phyloP scores from a whole-genome alignment of 441 rosid species.

The Croton setiger region DNA sequence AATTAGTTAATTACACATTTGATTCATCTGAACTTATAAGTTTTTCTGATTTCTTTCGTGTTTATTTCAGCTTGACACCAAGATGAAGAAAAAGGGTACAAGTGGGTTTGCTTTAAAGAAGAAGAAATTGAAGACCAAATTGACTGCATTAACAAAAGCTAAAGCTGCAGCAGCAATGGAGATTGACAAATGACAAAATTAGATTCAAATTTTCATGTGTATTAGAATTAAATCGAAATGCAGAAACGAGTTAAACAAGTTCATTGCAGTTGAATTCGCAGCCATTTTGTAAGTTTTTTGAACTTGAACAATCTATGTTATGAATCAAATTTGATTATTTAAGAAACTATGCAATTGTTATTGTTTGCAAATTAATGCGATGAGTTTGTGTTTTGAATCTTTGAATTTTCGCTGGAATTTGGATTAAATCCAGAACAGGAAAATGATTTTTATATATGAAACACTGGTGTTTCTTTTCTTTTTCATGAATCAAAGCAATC shows the following conservation, averaged over 20 bases:
- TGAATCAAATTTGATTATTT: background rate
- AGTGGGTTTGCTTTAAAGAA: conserved; percentile 82
- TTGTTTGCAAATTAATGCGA: too few relatives aligned
- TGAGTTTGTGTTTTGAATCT: too few relatives aligned
- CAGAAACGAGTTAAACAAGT: background rate
- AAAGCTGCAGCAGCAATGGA: conserved; percentile 95
- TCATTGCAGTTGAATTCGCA: conserved; percentile 19
- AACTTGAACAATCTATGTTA: background rate
- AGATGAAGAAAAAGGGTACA: conserved; percentile 55
- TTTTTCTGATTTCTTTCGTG: background rate
- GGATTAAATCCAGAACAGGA: too few relatives aligned
- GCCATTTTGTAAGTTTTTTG: conserved; percentile 1
- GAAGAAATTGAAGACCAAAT: conserved; percentile 78
- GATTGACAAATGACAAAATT: conserved; percentile 42
- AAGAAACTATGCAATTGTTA: background rate
- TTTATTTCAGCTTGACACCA: conserved; percentile 62
- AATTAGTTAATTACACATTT: background rate
- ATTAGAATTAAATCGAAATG: background rate
- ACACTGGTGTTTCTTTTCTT: too few relatives aligned
- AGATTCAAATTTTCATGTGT: conserved; percentile 6
- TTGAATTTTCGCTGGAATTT: too few relatives aligned
- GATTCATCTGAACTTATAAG: background rate
- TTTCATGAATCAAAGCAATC: too few relatives aligned
- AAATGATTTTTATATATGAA: too few relatives aligned
- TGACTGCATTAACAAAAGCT: conserved; percentile 70